phyloP scores from a whole-genome alignment of 1,139 yeast species.

The Saccharomycopsis phalli region DNA sequence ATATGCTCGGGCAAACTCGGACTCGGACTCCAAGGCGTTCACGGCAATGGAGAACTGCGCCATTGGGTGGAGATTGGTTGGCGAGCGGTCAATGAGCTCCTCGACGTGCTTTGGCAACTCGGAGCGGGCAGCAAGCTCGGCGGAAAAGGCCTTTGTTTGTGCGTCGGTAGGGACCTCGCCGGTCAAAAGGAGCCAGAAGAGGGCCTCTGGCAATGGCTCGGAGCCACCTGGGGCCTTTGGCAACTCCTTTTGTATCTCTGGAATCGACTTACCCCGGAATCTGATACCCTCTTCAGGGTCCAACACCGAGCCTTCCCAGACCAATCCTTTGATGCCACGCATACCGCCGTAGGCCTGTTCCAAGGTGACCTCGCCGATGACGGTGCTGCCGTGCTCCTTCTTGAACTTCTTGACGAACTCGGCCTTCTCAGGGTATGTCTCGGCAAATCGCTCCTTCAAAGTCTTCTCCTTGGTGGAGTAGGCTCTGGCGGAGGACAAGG shows the following conservation, averaged over 20 bases:
- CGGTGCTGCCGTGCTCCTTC: constrained; percentile 82
- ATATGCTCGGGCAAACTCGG: constrained; percentile 85
- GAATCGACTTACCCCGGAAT: constrained; percentile 96
- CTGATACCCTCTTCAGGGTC: constrained; percentile 98
- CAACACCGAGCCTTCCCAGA: constrained; percentile 98
- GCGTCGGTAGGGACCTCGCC: constrained; percentile 78
- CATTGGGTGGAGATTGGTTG: constrained; percentile 91
- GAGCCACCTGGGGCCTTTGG: constrained; percentile 88
- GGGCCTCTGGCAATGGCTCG: constrained; percentile 86
- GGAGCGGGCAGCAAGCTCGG: constrained; percentile 81
- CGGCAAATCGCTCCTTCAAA: constrained; percentile 88
- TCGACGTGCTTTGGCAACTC: constrained; percentile 76
- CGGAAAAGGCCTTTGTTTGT: constrained; percentile 68
- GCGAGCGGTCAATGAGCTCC: constrained; percentile 74
- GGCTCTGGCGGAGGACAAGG: constrained; percentile 28
- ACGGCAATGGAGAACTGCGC: constrained; percentile 93
- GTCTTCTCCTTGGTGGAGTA: constrained; percentile 58
- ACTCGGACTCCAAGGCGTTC: constrained; percentile 84
- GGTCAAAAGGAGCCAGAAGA: constrained; percentile 85
- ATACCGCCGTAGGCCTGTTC: constrained; percentile 99
- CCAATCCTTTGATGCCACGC: constrained; percentile 97
- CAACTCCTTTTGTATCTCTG: constrained; percentile 84
- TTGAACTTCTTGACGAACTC: constrained; percentile 88
- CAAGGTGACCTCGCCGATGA: constrained; percentile 83
- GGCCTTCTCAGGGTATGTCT: constrained; percentile 82